Evolutionary conservation across 805 yeast genomes (phyloP).

Genomic region (Henningerozyma blattae): DNA sequence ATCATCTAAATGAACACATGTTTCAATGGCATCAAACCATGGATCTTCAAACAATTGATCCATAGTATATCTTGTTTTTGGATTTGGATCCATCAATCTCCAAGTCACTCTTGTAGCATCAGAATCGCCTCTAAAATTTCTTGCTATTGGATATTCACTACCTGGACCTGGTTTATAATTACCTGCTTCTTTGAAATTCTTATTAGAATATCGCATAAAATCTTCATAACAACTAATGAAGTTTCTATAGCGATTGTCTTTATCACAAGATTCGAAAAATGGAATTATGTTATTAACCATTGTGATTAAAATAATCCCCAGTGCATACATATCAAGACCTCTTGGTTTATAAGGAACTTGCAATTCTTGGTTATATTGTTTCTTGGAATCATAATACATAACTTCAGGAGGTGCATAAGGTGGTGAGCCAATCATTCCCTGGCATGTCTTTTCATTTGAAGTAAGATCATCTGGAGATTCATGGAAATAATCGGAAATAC

Average conservation of each 20-base stretch:
- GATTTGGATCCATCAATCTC: constrained; percentile 60
- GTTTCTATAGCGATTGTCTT: constrained; percentile 44
- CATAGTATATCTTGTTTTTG: constrained; percentile 40
- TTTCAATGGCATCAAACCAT: constrained; percentile 48
- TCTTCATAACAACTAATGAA: constrained; percentile 38
- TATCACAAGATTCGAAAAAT: constrained; percentile 37
- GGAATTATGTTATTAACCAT: constrained; percentile 50
- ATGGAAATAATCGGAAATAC: constrained; percentile 60
- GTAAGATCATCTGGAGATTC: constrained; percentile 38
- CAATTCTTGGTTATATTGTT: constrained; percentile 22
- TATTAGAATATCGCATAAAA: constrained; percentile 29
- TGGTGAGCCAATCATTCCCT: constrained; percentile 61
- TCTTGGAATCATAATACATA: constrained; percentile 30
- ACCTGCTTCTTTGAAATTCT: constrained; percentile 35
- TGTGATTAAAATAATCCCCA: constrained; percentile 58
- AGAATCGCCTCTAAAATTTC: constrained; percentile 39
- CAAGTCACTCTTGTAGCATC: constrained; percentile 64
- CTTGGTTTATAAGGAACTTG: constrained; percentile 45
- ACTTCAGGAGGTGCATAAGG: constrained; percentile 78
- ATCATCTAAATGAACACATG: constrained; percentile 32
- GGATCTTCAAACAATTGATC: constrained; percentile 47
- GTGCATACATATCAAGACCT: constrained; percentile 61
- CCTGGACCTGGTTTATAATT: constrained; percentile 52
- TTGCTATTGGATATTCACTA: constrained; percentile 57
- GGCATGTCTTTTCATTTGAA: constrained; percentile 26